phyloP scores from a whole-genome alignment of 768 basidiomycete genomes.

The Suillus subluteus region DNA sequence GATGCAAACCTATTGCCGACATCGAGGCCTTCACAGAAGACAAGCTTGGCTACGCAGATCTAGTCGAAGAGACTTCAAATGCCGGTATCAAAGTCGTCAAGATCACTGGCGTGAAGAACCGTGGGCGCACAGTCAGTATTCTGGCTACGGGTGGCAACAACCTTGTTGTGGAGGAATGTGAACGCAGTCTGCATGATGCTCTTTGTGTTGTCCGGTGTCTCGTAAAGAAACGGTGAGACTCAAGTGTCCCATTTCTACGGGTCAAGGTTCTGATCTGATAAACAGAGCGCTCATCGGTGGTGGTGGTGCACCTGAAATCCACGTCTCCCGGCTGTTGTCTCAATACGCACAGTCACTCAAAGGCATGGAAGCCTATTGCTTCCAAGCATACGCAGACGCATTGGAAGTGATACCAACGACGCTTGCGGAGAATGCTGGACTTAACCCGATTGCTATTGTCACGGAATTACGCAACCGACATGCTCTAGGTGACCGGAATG shows the following conservation, averaged over 20 bases:
- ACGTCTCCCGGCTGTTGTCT: conserved; percentile 88
- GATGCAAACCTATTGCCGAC: conserved; percentile 95
- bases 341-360: conserved; percentile 92
- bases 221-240: conserved; percentile 90
- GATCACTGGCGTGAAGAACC: conserved; percentile 93
- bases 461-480: conserved; percentile 97
- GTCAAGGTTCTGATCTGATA: conserved; percentile 12
- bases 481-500: conserved; percentile 90
- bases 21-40: conserved; percentile 98
- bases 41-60: conserved; percentile 95
- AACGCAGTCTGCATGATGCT: conserved; percentile 96
- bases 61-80: conserved; percentile 86
- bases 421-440: conserved; percentile 95
- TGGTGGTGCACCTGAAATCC: conserved; percentile 97
- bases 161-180: conserved; percentile 94
- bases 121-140: conserved; percentile 92
- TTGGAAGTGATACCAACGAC: conserved; percentile 98
- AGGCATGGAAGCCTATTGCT: conserved; percentile 99
- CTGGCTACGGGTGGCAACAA: conserved; percentile 93
- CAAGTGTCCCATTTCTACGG: background rate
- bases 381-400: conserved; percentile 97
- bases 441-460: conserved; percentile 97
- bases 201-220: conserved; percentile 98
- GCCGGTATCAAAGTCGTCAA: conserved; percentile 90
- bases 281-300: conserved; percentile 89